Base-by-base conservation (phyloP, 805 yeast species). In the Ogataea haglerorum region DNA sequence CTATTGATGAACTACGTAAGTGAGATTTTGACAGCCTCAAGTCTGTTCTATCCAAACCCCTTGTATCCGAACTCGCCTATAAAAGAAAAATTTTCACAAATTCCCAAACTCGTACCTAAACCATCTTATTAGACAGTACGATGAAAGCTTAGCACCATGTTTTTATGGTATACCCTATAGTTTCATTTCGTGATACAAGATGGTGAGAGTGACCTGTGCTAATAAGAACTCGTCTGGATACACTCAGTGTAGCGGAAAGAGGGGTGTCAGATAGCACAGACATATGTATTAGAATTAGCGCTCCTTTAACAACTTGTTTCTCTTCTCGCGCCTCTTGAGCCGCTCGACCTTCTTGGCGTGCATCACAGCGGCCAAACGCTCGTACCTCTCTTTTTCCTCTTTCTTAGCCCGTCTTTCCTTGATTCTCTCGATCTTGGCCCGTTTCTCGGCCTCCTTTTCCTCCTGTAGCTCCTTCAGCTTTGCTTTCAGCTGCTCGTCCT, bases 311-410 rank as follows among this genome's bases (percentile, higher is more conserved):
- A 89, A 70, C 68, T 91, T 91, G 69, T 90, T 91, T 68, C 98
- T 82, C 83, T 91, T 91, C 61, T 91, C 99, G 59, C 84, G 81
- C 70, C 84, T 82, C 68, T 85, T 82, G 67, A 91, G 61, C 65
- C 99, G 78, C 49, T 89, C 98, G 29, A 89, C 85, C 70, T 80
- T 85, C 80, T 89, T 90, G 30, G 84, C 84, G 60, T 88, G 91
- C 95, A 91, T 86, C 65, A 84, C 87, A 42, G 77, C 74, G 10
- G 95, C 93, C 59, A 91, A 61, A 57, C 71, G 72, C 56, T 85
- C 95, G 58, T 81, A 86, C 54, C 99, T 77, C 61, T 91, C 97
- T 63, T 78, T 79, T 63, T 91, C 99, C 43, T 76, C 96, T 70
- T 83, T 84, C 61, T 78, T 76, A 53, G 81, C 89, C 57, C 84